phyloP scores from a whole-genome alignment of 805 yeast species.

The Kazachstania taianensis region DNA sequence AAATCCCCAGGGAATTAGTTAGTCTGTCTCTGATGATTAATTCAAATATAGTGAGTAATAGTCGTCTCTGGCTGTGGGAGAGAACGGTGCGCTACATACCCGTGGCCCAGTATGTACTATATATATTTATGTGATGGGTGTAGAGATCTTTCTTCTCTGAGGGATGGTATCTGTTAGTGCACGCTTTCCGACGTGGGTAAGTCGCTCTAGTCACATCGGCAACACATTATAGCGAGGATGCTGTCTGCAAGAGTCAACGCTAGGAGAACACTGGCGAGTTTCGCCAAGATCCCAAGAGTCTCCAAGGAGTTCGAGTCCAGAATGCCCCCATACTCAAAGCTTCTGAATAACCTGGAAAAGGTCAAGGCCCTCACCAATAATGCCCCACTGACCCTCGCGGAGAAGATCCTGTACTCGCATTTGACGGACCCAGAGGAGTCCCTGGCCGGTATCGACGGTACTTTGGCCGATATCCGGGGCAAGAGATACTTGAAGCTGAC shows the following conservation, averaged over 20 bases:
- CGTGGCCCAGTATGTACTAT: too few relatives aligned
- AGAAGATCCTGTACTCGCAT: slow-evolving; percentile 89
- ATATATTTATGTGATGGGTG: too few relatives aligned
- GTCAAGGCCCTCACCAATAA: slow-evolving; percentile 60
- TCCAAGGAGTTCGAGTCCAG: slow-evolving; percentile 58
- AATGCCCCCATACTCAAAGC: slow-evolving; percentile 80
- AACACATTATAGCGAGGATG: too few relatives aligned
- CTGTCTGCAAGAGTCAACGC: slow-evolving; percentile 14
- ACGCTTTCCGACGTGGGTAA: too few relatives aligned
- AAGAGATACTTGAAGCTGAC: slow-evolving; percentile 79
- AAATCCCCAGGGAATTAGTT: too few relatives aligned
- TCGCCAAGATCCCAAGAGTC: slow-evolving; percentile 26
- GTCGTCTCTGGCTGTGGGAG: too few relatives aligned
- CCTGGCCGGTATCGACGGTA: slow-evolving; percentile 41
- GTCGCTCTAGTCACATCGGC: too few relatives aligned
- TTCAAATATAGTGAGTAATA: too few relatives aligned
- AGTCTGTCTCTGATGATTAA: too few relatives aligned
- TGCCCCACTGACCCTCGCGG: slow-evolving; percentile 83
- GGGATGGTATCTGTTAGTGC: too few relatives aligned
- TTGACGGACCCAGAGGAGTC: slow-evolving; percentile 78
- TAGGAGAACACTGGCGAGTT: slow-evolving; percentile 22
- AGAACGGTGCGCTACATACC: too few relatives aligned
- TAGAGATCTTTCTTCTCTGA: too few relatives aligned
- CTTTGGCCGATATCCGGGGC: slow-evolving; percentile 61
- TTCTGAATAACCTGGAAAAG: slow-evolving; percentile 48